These are phyloP conservation scores for Penicillium griseofulvum DNA, from an alignment of 2,329 filamentous ascomycete species.

Conservation along the genomic window DNA sequence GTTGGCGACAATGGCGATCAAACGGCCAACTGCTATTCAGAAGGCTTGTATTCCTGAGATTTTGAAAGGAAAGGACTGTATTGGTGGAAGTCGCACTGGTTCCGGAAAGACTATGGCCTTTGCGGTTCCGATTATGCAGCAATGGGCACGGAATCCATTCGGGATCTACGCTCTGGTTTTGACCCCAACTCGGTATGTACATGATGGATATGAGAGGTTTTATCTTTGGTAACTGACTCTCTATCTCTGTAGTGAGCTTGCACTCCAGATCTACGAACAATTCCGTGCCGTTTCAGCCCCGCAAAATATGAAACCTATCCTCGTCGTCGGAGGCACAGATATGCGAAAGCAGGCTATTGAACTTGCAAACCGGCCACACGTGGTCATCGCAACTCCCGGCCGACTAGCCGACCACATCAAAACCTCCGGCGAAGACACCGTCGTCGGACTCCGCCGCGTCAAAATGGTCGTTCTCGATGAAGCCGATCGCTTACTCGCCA, in stretches of 20 bases:
- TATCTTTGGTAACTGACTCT: not conserved
- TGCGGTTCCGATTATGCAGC: constrained; percentile 87
- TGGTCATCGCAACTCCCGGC: constrained; percentile 92
- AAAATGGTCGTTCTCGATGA: constrained; percentile 91
- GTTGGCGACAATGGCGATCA: constrained; percentile 74
- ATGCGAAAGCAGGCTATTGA: constrained; percentile 89
- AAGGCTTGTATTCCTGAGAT: constrained; percentile 91
- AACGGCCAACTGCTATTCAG: constrained; percentile 86
- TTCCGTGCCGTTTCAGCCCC: constrained; percentile 88
- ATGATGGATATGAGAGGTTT: not conserved
- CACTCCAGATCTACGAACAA: constrained; percentile 94
- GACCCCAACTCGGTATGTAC: constrained; percentile 71
- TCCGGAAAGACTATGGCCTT: constrained; percentile 98
- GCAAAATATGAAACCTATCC: constrained; percentile 78
- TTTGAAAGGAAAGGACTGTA: constrained; percentile 84
- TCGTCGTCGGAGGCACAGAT: constrained; percentile 90
- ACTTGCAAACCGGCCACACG: constrained; percentile 75
- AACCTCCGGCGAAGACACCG: constrained; percentile 86
- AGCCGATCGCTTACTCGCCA: constrained; percentile 80
- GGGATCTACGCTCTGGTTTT: constrained; percentile 87
- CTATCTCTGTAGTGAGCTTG: constrained; percentile 68
- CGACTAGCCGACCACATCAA: constrained; percentile 90
- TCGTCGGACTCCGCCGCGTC: constrained; percentile 74
- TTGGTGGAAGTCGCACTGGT: constrained; percentile 90
- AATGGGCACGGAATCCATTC: constrained; percentile 87